Evolutionary conservation across 805 yeast species (phyloP).

Genomic region (Starmerella apis): DNA sequence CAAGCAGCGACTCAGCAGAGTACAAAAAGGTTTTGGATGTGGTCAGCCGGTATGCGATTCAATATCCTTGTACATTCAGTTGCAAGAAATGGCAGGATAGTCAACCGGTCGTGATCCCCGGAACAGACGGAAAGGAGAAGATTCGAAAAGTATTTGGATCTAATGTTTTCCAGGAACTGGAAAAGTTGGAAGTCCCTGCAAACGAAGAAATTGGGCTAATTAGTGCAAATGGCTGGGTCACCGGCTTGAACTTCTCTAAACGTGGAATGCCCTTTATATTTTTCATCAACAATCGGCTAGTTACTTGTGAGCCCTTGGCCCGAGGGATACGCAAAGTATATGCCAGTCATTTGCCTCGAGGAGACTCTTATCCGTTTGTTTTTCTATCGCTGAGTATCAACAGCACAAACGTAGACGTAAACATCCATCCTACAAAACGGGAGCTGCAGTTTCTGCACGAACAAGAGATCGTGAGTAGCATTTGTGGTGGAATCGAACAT

Average conservation of each 20-base stretch:
- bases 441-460: constrained; percentile 81
- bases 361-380: constrained; percentile 55
- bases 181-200: constrained; percentile 38
- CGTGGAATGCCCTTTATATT: constrained; percentile 59
- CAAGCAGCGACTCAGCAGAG: constrained; percentile 39
- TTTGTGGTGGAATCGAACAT: constrained; percentile 43
- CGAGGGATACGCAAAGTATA: constrained; percentile 57
- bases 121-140: constrained; percentile 48
- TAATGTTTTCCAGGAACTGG: constrained; percentile 51
- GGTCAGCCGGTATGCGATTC: constrained; percentile 72
- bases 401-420: constrained; percentile 74
- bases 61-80: constrained; percentile 53
- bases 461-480: constrained; percentile 64
- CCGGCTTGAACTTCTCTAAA: constrained; percentile 65
- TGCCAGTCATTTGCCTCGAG: constrained; percentile 63
- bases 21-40: constrained; percentile 68
- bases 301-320: constrained; percentile 67
- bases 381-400: constrained; percentile 59
- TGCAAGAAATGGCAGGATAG: constrained; percentile 74
- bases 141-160: constrained; percentile 67
- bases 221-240: constrained; percentile 48
- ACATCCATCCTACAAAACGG: constrained; percentile 89
- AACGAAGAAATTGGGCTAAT: constrained; percentile 40
- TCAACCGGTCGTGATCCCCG: constrained; percentile 48
- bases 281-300: constrained; percentile 77